A percentile compares a stretch with the other conserved stretches of the same genome.
Evolutionary conservation across 2,329 filamentous ascomycete genomes (phyloP).

Genomic region (Lachnellula arida): DNA sequence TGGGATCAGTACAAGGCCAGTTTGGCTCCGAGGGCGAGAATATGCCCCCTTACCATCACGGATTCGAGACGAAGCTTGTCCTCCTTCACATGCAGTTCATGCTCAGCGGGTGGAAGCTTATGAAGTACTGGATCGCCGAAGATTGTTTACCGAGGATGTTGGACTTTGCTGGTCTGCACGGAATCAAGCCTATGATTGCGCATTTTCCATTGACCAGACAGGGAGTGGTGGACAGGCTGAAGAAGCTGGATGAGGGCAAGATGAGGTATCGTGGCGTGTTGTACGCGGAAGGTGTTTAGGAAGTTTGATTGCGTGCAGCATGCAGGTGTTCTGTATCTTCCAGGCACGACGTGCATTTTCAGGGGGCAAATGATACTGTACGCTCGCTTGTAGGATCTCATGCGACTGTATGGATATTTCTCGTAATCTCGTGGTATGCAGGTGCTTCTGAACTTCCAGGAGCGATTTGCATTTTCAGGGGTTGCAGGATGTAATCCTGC

Average conservation of each 20-base stretch:
- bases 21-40: conserved; percentile 42
- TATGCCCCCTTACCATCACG: conserved; percentile 61
- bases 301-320: background rate
- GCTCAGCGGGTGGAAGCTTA: conserved; percentile 8
- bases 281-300: background rate
- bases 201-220: conserved; percentile 49
- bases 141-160: conserved; percentile 55
- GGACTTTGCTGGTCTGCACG: conserved; percentile 51
- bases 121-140: conserved; percentile 16
- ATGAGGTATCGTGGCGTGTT: conserved; percentile 44
- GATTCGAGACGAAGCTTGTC: conserved; percentile 32
- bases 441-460: background rate
- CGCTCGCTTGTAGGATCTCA: no score
- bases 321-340: background rate
- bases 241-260: conserved; percentile 53
- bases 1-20: conserved; percentile 14
- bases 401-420: no score
- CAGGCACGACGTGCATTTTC: no score
- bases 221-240: conserved; percentile 44
- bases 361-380: no score
- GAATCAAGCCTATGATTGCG: conserved; percentile 53
- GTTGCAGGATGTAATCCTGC: background rate
- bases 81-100: conserved; percentile 23
- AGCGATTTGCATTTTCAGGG: background rate
- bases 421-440: no score